These are phyloP conservation scores for Rhinocladiella mackenziei DNA, from an alignment of 2,329 filamentous ascomycete genomes.

Conservation along the genomic window DNA sequence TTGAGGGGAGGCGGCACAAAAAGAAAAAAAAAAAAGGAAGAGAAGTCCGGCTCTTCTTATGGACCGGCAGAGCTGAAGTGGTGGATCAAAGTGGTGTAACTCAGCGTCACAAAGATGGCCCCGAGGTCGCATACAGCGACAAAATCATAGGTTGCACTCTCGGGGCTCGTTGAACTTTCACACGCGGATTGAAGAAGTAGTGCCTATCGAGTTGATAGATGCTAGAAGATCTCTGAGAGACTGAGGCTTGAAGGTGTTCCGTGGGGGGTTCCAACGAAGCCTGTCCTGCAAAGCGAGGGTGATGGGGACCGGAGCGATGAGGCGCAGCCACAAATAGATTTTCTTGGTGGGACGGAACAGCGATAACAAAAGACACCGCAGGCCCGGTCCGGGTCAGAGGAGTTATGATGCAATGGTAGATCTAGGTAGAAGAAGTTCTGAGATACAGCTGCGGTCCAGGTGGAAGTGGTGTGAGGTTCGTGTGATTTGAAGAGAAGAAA, in stretches of 20 bases:
- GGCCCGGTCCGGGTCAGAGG: constrained; percentile 3
- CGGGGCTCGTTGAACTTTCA: not conserved
- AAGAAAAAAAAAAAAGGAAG: not conserved
- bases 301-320: constrained; percentile 13
- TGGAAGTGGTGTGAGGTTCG: not conserved
- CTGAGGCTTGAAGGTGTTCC: constrained; percentile 20
- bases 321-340: constrained; percentile 24
- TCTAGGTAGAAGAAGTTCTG: not conserved
- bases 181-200: not conserved
- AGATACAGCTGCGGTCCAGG: not conserved
- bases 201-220: not conserved
- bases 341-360: constrained; percentile 8
- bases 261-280: constrained; percentile 23
- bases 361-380: constrained; percentile 2
- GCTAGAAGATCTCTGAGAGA: constrained; percentile 7
- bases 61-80: constrained; percentile 16
- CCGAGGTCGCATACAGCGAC: constrained; percentile 11
- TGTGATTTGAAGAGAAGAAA: not conserved
- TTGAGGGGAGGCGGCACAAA: constrained; percentile 4
- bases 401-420: constrained; percentile 7
- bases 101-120: constrained; percentile 12
- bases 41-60: not conserved
- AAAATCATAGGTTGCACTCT: constrained; percentile 2
- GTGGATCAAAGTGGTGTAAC: constrained; percentile 23
- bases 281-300: constrained; percentile 8